Conservation (phyloP, 2,329 filamentous ascomycete species). For the Trichoderma sp. region DNA sequence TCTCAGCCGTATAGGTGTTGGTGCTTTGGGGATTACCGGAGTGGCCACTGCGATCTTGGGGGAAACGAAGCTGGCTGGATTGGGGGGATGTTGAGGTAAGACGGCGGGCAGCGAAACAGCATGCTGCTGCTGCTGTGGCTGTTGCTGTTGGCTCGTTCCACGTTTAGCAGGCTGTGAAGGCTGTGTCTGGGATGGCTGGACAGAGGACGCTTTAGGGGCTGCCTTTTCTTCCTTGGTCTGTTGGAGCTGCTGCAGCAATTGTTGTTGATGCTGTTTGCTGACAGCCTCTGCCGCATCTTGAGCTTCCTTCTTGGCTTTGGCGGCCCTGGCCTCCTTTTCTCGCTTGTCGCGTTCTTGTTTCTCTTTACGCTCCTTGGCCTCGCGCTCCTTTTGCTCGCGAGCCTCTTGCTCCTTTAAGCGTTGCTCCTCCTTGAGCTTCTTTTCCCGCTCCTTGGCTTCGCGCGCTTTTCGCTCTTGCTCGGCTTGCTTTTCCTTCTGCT, state of each 20-base stretch:
- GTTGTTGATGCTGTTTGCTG: slow-evolving; percentile 32
- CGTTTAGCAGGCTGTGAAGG: slow-evolving; percentile 29
- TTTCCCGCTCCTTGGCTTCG: slow-evolving; percentile 67
- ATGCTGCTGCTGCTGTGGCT: slow-evolving; percentile 35
- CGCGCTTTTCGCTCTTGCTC: slow-evolving; percentile 81
- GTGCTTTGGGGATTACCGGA: slow-evolving; percentile 78
- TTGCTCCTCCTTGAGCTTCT: slow-evolving; percentile 81
- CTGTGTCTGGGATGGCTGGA: slow-evolving; percentile 38
- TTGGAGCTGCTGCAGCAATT: slow-evolving; percentile 9
- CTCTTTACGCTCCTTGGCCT: slow-evolving; percentile 63
- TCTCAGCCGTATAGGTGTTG: slow-evolving; percentile 75
- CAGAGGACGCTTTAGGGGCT: slow-evolving; percentile 41
- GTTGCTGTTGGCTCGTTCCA: slow-evolving; percentile 5
- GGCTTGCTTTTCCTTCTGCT: slow-evolving; percentile 82
- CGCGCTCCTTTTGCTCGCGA: slow-evolving; percentile 69
- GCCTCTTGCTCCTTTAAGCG: slow-evolving; percentile 77
- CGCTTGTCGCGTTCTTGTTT: slow-evolving; percentile 65
- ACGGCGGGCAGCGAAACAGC: slow-evolving; percentile 49
- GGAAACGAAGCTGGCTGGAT: slow-evolving; percentile 65
- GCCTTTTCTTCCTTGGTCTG: slow-evolving; percentile 69
- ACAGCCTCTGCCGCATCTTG: slow-evolving; percentile 53
- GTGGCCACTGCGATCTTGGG: slow-evolving; percentile 79
- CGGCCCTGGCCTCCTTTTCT: slow-evolving; percentile 58
- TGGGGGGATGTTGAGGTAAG: slow-evolving; percentile 61
- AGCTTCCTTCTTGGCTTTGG: slow-evolving; percentile 62